Evolutionary conservation across 2,329 filamentous ascomycete genomes (phyloP).

Genomic region (Trichoderma breve): DNA sequence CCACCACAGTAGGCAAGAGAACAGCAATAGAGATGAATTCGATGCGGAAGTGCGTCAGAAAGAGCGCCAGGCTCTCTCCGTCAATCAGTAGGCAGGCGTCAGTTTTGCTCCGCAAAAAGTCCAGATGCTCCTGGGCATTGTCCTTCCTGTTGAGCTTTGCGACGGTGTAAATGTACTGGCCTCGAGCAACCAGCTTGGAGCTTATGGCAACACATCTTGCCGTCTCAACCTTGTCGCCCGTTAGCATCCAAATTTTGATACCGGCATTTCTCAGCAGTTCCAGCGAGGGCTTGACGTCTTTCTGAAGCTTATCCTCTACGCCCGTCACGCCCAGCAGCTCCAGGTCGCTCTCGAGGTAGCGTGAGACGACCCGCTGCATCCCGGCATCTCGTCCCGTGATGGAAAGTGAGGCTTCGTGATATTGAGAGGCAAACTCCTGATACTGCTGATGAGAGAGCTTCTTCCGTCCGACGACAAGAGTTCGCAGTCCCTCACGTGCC

Average conservation of each 20-base stretch:
- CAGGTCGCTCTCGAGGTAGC: constrained; percentile 81
- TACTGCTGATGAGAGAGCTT: constrained; percentile 77
- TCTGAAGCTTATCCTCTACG: constrained; percentile 94
- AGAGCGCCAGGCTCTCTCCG: constrained; percentile 81
- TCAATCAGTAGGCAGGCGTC: constrained; percentile 90
- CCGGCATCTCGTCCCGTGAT: constrained; percentile 76
- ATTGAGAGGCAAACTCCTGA: constrained; percentile 69
- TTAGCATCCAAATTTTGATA: constrained; percentile 99
- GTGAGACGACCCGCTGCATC: constrained; percentile 76
- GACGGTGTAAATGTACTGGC: constrained; percentile 94
- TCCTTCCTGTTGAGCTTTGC: constrained; percentile 81
- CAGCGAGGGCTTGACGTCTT: constrained; percentile 90
- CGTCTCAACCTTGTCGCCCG: constrained; percentile 97
- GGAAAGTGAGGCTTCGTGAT: constrained; percentile 76
- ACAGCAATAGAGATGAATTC: constrained; percentile 90
- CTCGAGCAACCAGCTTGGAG: constrained; percentile 87
- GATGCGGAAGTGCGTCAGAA: constrained; percentile 76
- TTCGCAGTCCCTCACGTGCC: constrained; percentile 93
- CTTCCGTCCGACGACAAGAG: constrained; percentile 91
- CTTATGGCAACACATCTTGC: constrained; percentile 94
- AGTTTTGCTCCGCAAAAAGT: constrained; percentile 83
- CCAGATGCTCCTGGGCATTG: constrained; percentile 80
- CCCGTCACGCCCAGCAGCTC: constrained; percentile 96
- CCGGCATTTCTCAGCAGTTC: constrained; percentile 95
- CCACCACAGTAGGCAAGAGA: constrained; percentile 84